Evolutionary conservation across 345 rosid species (phyloP), one percentile per base, ranked within the genome.

Genomic region (Gossypium arboreum): DNA sequence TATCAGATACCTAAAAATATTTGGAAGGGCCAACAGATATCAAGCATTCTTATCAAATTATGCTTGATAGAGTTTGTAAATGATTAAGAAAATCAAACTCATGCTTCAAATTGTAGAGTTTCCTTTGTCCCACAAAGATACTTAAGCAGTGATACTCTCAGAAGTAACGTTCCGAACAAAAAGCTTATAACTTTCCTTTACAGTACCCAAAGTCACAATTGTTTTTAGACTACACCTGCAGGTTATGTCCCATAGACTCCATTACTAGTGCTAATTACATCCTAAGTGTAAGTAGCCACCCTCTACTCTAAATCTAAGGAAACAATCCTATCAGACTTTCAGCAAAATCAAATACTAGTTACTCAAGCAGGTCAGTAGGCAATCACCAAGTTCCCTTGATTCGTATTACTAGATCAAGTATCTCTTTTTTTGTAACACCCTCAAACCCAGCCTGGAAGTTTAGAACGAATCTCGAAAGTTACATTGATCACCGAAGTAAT

Each of bases 301-400:
- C 10, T 45, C 50, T 64, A 16, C 48, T 12, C 71, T 12, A 22
- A 67, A 12, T 67, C 16, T 22, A 67, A 68, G 29, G 73, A 20
- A 69, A 69, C 60, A 69, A 51, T 69, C 20, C 54, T 24, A 12
- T 22, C 22, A 51, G 3, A 27, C 1, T 17, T 51, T 15, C 47
- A 69, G 9, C 24, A 51, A 69, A 45, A 69, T 51, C 47, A 12
- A 50, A 22, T 9, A 4, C 11, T 50, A 16, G 45, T 69, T 69
- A 69, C 73, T 69, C 73, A 51, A 69, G 41, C 17, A 69, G 20
- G 58, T 48, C 13, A 25, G 15, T 17, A 47, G 58, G 72, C 57
- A 68, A 47, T 68, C 18, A 24, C 17, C 12, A 50, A 12, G 39
- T 24, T 24, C 3, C 41, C 43, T 22, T 22, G 18, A 16, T 68